Evolutionary conservation across 345 rosid genomes (phyloP).

Genomic region (Conringia planisiliqua): DNA sequence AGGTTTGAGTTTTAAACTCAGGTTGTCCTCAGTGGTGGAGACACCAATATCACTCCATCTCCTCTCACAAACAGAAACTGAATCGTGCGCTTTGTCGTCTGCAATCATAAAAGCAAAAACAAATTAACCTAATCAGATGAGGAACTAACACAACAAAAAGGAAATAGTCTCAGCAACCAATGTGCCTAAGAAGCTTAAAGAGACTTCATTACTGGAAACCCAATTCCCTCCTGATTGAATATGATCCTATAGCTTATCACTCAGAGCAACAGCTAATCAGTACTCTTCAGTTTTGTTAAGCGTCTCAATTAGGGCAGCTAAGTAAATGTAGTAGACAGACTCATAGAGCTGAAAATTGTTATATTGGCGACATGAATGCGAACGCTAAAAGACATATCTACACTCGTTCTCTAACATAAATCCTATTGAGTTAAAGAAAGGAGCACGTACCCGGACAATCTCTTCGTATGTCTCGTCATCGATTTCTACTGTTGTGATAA

Average conservation of each 20-base stretch:
- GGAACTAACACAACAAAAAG: not conserved
- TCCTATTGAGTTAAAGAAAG: not conserved
- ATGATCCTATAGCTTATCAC: not conserved
- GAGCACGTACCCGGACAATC: slow-evolving; percentile 84
- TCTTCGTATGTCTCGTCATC: slow-evolving; percentile 99
- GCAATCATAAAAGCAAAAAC: slow-evolving; percentile 27
- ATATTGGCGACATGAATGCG: not conserved
- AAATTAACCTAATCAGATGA: not conserved
- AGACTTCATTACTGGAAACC: not conserved
- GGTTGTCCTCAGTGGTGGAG: slow-evolving; percentile 92
- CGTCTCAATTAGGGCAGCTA: not conserved
- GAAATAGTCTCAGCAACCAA: not conserved
- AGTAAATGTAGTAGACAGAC: slow-evolving; percentile 1
- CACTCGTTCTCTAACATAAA: not conserved
- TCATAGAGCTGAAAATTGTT: not conserved
- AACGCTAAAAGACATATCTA: not conserved
- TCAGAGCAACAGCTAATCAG: not conserved
- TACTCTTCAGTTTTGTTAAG: not conserved
- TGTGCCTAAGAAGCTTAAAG: not conserved
- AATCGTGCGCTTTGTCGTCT: slow-evolving; percentile 79
- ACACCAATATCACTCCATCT: slow-evolving; percentile 96
- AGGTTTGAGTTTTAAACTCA: slow-evolving; percentile 28
- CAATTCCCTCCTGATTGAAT: not conserved
- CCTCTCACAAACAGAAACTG: slow-evolving; percentile 97
- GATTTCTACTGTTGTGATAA: slow-evolving; percentile 92